Conservation (phyloP, 2,329 filamentous ascomycete species). For the Diplodia mutila region DNA sequence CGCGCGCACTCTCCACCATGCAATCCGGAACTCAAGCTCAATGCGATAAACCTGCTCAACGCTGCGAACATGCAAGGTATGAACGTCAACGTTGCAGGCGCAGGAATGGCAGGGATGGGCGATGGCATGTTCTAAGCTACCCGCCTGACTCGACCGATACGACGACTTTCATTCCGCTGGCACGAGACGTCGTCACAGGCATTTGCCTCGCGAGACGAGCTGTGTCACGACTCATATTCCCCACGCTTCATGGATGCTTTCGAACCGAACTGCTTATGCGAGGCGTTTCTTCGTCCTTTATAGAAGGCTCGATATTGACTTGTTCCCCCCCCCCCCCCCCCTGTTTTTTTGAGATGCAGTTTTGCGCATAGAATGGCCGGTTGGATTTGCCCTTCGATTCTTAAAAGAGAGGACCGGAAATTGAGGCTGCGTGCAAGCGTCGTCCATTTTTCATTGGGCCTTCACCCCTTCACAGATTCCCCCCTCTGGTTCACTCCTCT, state of each 20-base stretch:
- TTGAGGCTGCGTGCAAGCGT: background rate
- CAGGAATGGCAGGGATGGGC: conserved; percentile 60
- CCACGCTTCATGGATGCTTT: conserved; percentile 12
- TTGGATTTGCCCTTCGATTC: conserved; percentile 19
- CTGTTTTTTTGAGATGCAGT: conserved; percentile 5
- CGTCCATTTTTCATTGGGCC: background rate
- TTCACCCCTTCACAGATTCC: conserved; percentile 12
- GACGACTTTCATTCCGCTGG: conserved; percentile 1
- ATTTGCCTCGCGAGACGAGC: conserved; percentile 21
- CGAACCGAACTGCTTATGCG: background rate
- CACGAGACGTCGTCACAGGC: background rate
- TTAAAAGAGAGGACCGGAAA: background rate
- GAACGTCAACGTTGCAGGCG: conserved; percentile 55
- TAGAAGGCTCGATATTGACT: conserved; percentile 9
- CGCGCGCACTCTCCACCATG: conserved; percentile 76
- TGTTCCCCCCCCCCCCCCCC: no score
- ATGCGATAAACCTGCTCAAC: conserved; percentile 40
- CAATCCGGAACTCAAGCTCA: conserved; percentile 76
- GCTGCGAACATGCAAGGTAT: conserved; percentile 47
- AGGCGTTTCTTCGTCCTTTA: conserved; percentile 7
- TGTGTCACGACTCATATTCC: conserved; percentile 9
- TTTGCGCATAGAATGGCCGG: conserved; percentile 21
- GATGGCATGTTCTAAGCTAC: conserved; percentile 51
- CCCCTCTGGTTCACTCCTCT: conserved; percentile 5
- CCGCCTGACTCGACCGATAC: conserved; percentile 13